These are phyloP conservation scores for Rosellinia necatrix DNA, from an alignment of 2,329 filamentous ascomycete genomes.

Conservation along the genomic window DNA sequence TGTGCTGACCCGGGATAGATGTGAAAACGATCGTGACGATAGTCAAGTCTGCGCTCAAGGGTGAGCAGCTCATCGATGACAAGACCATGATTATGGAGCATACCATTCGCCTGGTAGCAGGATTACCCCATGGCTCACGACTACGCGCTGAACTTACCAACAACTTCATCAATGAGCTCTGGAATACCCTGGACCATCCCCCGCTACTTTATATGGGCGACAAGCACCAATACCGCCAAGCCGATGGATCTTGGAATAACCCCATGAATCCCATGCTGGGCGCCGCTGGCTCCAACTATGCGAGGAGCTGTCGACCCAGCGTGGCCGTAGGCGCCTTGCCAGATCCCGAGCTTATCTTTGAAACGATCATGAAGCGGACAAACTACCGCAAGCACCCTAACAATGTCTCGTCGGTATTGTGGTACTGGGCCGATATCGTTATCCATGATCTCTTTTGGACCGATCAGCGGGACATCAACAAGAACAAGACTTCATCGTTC, in stretches of 20 bases:
- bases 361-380: constrained; percentile 62
- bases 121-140: constrained; percentile 65
- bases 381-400: constrained; percentile 66
- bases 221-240: constrained; percentile 66
- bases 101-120: constrained; percentile 71
- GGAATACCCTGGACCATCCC: constrained; percentile 74
- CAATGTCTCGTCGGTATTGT: constrained; percentile 72
- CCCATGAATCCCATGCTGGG: constrained; percentile 67
- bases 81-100: constrained; percentile 79
- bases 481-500: constrained; percentile 67
- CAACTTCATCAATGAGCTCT: constrained; percentile 69
- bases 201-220: constrained; percentile 68
- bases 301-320: constrained; percentile 65
- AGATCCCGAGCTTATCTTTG: constrained; percentile 67
- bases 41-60: constrained; percentile 65
- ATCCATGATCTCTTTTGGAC: constrained; percentile 78
- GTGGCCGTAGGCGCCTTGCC: constrained; percentile 68
- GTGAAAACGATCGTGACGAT: constrained; percentile 66
- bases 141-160: constrained; percentile 67
- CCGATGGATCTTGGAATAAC: constrained; percentile 76
- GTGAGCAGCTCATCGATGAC: constrained; percentile 69
- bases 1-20: constrained; percentile 49
- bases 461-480: constrained; percentile 61
- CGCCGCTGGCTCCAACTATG: constrained; percentile 69
- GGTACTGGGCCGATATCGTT: constrained; percentile 74